Evolutionary conservation across 768 basidiomycete species (phyloP).

Genomic region (Hirschioporus abietinus): DNA sequence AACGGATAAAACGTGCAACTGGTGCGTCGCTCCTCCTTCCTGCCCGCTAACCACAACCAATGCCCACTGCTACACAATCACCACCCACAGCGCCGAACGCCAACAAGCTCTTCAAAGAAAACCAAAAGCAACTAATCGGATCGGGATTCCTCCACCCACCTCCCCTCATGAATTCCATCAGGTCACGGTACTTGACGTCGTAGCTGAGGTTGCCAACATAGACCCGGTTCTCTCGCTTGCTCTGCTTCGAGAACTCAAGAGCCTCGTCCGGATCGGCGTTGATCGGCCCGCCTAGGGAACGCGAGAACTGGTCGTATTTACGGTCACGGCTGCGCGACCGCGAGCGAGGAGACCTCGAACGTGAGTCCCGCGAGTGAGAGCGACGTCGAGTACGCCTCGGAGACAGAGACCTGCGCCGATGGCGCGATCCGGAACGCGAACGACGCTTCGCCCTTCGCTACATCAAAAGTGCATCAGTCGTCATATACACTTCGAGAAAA

Average conservation of each 20-base stretch:
- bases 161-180: conserved; percentile 99
- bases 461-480: background rate
- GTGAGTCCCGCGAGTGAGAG: conserved; percentile 47
- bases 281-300: conserved; percentile 84
- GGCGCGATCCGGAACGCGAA: conserved; percentile 64
- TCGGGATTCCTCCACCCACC: conserved; percentile 86
- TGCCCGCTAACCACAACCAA: conserved; percentile 18
- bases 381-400: conserved; percentile 63
- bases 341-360: conserved; percentile 38
- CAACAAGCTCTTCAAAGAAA: conserved; percentile 30
- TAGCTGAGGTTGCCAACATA: conserved; percentile 99
- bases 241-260: conserved; percentile 89
- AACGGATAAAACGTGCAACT: conserved; percentile 8
- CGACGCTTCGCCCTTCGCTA: conserved; percentile 44
- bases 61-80: conserved; percentile 8
- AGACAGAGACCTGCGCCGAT: conserved; percentile 63
- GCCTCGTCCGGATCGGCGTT: conserved; percentile 92
- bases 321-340: conserved; percentile 44
- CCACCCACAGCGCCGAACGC: conserved; percentile 10
- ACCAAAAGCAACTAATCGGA: conserved; percentile 47
- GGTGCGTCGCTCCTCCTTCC: conserved; percentile 29
- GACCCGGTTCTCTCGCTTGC: conserved; percentile 97
- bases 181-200: conserved; percentile 97
- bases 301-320: conserved; percentile 65
- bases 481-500: background rate